A percentile compares a stretch with the other conserved stretches of the same genome.
Conservation (phyloP, 2,329 filamentous ascomycete genomes). For the Epichloe sibirici region DNA sequence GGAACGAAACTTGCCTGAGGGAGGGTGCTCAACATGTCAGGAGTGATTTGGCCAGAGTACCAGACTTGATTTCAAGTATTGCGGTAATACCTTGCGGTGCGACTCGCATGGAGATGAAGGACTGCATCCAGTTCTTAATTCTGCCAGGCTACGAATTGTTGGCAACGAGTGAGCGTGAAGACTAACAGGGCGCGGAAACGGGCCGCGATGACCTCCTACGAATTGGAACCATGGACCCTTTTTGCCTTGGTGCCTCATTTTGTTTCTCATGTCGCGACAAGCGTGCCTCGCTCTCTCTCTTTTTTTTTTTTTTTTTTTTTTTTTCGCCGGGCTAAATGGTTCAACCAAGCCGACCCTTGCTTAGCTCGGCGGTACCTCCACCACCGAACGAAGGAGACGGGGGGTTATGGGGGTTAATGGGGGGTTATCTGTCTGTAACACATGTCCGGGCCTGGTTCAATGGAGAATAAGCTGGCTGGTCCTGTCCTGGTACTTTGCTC, state of each 20-base stretch:
- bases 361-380: neutral
- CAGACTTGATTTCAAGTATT: neutral
- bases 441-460: neutral
- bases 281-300: neutral
- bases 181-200: slow-evolving; percentile 4
- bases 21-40: no score
- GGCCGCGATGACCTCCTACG: slow-evolving; percentile 7
- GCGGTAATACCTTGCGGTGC: neutral
- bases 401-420: no score
- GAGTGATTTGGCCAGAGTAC: no score
- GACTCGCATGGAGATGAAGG: neutral
- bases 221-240: neutral
- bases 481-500: no score
- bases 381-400: neutral
- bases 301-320: neutral
- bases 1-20: no score
- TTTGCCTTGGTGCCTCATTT: neutral
- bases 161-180: neutral
- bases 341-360: neutral
- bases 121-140: neutral
- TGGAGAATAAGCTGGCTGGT: neutral
- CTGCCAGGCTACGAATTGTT: neutral
- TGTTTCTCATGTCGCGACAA: slow-evolving; percentile 10
- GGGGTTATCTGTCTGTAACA: neutral
- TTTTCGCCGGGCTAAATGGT: neutral